Base-by-base conservation (phyloP, 371 early-diverging fungal species). In the Mortierella sp. region DNA sequence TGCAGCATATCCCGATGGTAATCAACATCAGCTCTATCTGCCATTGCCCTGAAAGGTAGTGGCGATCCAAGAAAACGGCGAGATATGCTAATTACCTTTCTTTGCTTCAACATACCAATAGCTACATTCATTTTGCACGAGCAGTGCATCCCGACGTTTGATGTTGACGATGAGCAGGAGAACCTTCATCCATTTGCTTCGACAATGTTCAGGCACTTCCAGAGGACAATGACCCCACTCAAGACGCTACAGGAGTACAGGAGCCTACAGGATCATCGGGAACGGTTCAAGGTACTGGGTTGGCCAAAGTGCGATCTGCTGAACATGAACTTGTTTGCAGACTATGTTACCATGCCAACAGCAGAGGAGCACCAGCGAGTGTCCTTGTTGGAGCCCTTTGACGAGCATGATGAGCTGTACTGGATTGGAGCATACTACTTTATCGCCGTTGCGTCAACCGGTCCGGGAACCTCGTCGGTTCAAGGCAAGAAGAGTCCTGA, bases 401-500 rank as follows among this genome's bases (percentile, higher is more conserved):
- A 86, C 71, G 87, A 86, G 32, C 72, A 82, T 55, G 87, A 86
- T 21, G 87, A 86, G 68, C 60, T 76, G 16, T 77, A 70, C 70
- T 86, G 87, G 87, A 86, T 86, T 58, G 87, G 87, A 16, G 77
- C 82, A 0, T 86, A 77, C 72, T 86, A 86, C 44, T 86, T 86
- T 80, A 78, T 80, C 14, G 87, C 82, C 10, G 75, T 82, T 8
- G 87, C 87, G 24, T 58, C 78, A 2, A 80, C 80, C 1, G 70
- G 58, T 2, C 68, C 82, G 1, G 65, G 51, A n/a, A 32, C 70
- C 1, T 35, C 41, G 5, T 29, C 75, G 21, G 55, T 32, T 3
- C 51, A 51, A 48, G 38, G 38, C 38, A 55, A 70, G 14, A 65
- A 70, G 24, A 81, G 75, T 14, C 82, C 87, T 10, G 80, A 86